Evolutionary conservation across 225 moss, liverwort and hornwort genomes (phyloP).

Genomic region (Thuidium tamariscinum): DNA sequence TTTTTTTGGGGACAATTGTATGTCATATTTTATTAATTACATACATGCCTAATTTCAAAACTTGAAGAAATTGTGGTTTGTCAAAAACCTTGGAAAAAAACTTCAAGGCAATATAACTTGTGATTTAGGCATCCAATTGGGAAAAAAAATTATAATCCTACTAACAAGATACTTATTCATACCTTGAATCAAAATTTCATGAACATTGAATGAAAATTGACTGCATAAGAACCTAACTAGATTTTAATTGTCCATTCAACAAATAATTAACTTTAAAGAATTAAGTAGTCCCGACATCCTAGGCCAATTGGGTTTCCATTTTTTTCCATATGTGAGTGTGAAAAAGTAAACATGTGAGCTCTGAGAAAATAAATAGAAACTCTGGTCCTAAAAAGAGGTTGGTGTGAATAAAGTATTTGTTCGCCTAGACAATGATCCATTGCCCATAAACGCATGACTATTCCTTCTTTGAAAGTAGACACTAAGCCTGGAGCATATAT

Average conservation of each 20-base stretch:
- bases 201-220: background rate
- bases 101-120: background rate
- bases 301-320: background rate
- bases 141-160: accelerated
- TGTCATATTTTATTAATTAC: background rate
- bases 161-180: background rate
- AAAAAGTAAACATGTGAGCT: too few relatives aligned
- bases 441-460: too few relatives aligned
- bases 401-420: too few relatives aligned
- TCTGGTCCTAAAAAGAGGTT: too few relatives aligned
- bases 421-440: too few relatives aligned
- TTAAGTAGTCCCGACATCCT: accelerated
- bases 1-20: background rate
- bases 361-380: too few relatives aligned
- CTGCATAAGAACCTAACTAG: accelerated
- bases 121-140: accelerated
- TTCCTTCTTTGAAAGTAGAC: too few relatives aligned
- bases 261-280: background rate
- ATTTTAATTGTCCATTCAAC: background rate
- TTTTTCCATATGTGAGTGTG: too few relatives aligned
- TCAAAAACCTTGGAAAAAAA: too few relatives aligned
- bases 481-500: too few relatives aligned
- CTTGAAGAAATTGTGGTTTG: background rate
- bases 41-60: background rate
- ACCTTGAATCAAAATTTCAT: background rate